Evolutionary conservation across 73 alveolate genomes (phyloP).

Genomic region (Blepharisma stoltei): DNA sequence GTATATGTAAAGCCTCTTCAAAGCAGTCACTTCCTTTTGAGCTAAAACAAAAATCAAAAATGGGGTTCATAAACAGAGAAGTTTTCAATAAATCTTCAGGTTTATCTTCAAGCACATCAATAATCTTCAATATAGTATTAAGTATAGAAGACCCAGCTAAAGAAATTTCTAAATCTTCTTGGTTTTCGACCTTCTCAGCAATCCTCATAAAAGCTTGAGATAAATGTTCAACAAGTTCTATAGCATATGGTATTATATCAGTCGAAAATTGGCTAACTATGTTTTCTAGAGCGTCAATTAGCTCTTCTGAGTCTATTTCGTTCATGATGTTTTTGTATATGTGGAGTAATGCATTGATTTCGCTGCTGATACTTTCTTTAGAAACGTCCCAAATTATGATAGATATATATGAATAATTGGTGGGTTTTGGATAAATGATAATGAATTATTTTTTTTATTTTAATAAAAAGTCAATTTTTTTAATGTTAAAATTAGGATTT

Average conservation of each 20-base stretch:
- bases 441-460: too few relatives aligned
- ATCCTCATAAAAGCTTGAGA: conserved; percentile 35
- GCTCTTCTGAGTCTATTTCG: conserved; percentile 67
- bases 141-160: conserved; percentile 57
- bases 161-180: conserved; percentile 55
- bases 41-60: background rate
- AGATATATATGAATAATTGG: too few relatives aligned
- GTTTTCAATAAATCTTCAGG: background rate
- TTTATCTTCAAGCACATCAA: conserved; percentile 34
- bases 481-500: too few relatives aligned
- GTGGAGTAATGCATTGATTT: conserved; percentile 38
- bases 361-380: conserved; percentile 42
- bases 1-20: background rate
- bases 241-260: conserved; percentile 59
- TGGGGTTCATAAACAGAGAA: background rate
- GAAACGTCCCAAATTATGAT: conserved; percentile 37
- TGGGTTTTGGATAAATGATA: too few relatives aligned
- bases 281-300: conserved; percentile 63
- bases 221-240: conserved; percentile 42
- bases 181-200: conserved; percentile 29
- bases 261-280: conserved; percentile 48
- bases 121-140: conserved; percentile 48
- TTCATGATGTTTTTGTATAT: conserved; percentile 45
- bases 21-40: background rate
- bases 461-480: too few relatives aligned